Conservation (phyloP, 768 basidiomycete species). For the Calocybe indica region DNA sequence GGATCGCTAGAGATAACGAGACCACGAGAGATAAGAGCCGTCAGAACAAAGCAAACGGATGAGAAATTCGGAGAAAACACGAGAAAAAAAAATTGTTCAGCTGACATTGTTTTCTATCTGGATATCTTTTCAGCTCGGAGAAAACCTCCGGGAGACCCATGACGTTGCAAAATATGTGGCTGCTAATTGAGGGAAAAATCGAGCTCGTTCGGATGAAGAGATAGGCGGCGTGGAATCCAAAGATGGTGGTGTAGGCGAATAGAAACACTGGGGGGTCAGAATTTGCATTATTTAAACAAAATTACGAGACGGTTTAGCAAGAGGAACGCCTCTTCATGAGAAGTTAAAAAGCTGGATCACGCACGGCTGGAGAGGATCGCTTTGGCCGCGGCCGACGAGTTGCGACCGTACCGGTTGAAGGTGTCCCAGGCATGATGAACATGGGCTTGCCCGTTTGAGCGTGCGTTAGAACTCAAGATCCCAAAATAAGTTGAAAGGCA, state of each 20-base stretch:
- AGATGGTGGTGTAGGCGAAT: constrained; percentile 84
- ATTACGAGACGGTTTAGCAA: not conserved
- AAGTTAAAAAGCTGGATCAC: constrained; percentile 13
- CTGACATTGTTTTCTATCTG: constrained; percentile 46
- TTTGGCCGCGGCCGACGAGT: constrained; percentile 49
- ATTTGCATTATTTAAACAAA: not conserved
- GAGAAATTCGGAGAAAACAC: constrained; percentile 8
- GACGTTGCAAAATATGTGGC: constrained; percentile 90
- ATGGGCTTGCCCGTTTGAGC: constrained; percentile 55
- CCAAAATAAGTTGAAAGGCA: constrained; percentile 15
- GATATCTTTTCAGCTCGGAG: constrained; percentile 50
- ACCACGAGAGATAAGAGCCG: not conserved
- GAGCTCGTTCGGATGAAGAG: constrained; percentile 85
- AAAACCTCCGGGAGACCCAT: constrained; percentile 82
- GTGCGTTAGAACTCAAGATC: not conserved
- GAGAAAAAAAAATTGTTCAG: constrained; percentile 6
- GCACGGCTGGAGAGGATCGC: constrained; percentile 54
- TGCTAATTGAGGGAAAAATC: constrained; percentile 65
- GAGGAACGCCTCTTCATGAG: not conserved
- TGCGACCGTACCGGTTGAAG: constrained; percentile 72
- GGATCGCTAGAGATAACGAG: constrained; percentile 37
- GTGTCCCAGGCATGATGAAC: constrained; percentile 88
- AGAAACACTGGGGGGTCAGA: constrained; percentile 61
- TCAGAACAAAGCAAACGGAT: constrained; percentile 6
- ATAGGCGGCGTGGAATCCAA: constrained; percentile 84